Evolutionary conservation across 345 rosid genomes (phyloP), one percentile per base, ranked within the genome.

Genomic region (Gossypium longicalyx): DNA sequence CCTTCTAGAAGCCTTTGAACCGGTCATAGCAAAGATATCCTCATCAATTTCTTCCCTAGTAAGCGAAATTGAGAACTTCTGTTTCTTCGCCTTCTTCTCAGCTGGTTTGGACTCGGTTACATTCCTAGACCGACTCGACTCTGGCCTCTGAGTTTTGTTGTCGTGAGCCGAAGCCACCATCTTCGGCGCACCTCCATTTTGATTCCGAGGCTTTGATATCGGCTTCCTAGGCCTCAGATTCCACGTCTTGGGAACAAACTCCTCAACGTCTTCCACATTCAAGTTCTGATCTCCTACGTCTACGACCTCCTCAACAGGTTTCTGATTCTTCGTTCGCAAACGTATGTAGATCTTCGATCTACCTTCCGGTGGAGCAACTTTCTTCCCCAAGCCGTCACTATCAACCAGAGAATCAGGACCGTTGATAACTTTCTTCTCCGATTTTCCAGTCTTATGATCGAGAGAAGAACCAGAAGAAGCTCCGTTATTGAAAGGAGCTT

Each of bases 11-110:
- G 95, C 91, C 79, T 85, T 88, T 3, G 88, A 79, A 71, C 97
- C 98, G 7, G 93, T 89, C 87, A 93, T 73, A 27, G 83, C 68
- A 45, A 84, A 81, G 41, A 91, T 62, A 80, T 93, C 98, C 27
- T 90, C 92, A 44, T 93, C 93, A 69, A 91, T 89, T 82, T 93
- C 95, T 43, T 87, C 77, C 78, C 83, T 87, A 0, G 88, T 63
- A 25, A 93, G 85, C 49, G 90, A 78, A 49, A 89, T 76, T 61
- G 90, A 86, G 19, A 91, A 73, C 80, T 86, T 86, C 79, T 62
- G 74, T 73, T 85, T 84, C 87, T 83, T 79, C 81, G 78, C 82
- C 82, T 80, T 84, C 80, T 82, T 80, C 75, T 63, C 83, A 2
- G 76, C 79, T 13, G 60, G 72, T 74, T 76, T 81, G 5, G 69